phyloP scores from a whole-genome alignment of 129 eudicot genomes.

The Ambrosia trifida region DNA sequence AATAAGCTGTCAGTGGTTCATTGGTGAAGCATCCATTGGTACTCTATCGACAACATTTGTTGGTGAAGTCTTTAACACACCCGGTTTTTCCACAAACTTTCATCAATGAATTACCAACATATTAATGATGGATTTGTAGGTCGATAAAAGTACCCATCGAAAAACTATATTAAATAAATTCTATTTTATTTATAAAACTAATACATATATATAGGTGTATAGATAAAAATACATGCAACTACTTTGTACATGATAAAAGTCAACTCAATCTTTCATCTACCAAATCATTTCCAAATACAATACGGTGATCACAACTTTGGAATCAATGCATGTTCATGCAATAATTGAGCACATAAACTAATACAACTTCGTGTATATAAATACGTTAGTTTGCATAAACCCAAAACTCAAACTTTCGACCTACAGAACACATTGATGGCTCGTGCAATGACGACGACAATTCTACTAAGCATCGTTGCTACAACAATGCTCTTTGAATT shows the following conservation, averaged over 20 bases:
- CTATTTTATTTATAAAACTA: not conserved
- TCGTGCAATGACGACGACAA: conserved; percentile 27
- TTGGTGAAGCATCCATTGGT: too few species aligned
- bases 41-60: too few species aligned
- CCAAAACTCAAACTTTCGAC: conserved; percentile 23
- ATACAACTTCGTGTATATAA: conserved; percentile 18
- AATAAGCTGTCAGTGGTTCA: too few species aligned
- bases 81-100: too few species aligned
- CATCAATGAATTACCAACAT: too few species aligned
- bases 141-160: too few species aligned
- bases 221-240: not conserved
- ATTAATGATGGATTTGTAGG: too few species aligned
- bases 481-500: conserved; percentile 37
- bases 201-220: not conserved
- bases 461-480: conserved; percentile 39
- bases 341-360: conserved; percentile 29
- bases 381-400: conserved; percentile 5
- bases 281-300: conserved; percentile 26
- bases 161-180: not conserved
- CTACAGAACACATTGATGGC: conserved; percentile 38
- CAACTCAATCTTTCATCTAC: conserved; percentile 24
- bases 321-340: conserved; percentile 32
- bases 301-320: conserved; percentile 23
- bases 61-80: too few species aligned
- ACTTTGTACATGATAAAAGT: not conserved